phyloP scores from a whole-genome alignment of 495 filamentous ascomycete species.

The Lophiostoma macrostomum region DNA sequence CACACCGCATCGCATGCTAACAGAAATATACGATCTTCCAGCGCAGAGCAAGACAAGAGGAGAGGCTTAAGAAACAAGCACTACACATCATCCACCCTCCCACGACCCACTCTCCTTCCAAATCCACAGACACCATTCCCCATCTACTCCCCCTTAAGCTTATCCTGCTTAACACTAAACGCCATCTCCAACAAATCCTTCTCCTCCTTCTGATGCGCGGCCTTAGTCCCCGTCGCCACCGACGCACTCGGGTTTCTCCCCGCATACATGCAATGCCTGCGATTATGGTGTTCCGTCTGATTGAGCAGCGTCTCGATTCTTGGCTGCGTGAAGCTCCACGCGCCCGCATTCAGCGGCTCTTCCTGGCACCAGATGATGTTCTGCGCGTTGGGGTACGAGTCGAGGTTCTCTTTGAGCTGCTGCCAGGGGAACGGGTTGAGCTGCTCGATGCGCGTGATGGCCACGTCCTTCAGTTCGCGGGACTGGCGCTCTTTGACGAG shows the following conservation, averaged over 20 bases:
- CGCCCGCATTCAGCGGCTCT: slow-evolving; percentile 94
- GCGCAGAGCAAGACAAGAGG: no score
- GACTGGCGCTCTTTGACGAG: slow-evolving; percentile 86
- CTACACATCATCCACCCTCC: no score
- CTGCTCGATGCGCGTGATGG: slow-evolving; percentile 94
- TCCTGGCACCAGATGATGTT: slow-evolving; percentile 96
- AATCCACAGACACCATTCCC: no score
- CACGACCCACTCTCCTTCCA: no score
- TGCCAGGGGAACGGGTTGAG: slow-evolving; percentile 98
- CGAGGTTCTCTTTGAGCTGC: slow-evolving; percentile 90
- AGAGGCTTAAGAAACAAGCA: no score
- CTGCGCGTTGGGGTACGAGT: slow-evolving; percentile 93
- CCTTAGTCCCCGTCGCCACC: slow-evolving; percentile 91
- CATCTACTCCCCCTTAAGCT: slow-evolving; percentile 64
- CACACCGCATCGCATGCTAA: no score
- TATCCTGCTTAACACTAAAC: slow-evolving; percentile 63
- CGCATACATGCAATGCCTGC: slow-evolving; percentile 95
- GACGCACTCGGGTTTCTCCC: slow-evolving; percentile 85
- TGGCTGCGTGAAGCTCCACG: slow-evolving; percentile 92
- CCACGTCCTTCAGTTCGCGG: slow-evolving; percentile 79
- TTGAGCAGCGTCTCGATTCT: slow-evolving; percentile 95
- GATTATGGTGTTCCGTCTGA: slow-evolving; percentile 81
- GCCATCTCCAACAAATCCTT: slow-evolving; percentile 79
- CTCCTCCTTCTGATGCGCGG: slow-evolving; percentile 88
- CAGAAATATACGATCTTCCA: no score